Evolutionary conservation across 495 filamentous ascomycete genomes (phyloP).

Genomic region (Aspergillus diversus): DNA sequence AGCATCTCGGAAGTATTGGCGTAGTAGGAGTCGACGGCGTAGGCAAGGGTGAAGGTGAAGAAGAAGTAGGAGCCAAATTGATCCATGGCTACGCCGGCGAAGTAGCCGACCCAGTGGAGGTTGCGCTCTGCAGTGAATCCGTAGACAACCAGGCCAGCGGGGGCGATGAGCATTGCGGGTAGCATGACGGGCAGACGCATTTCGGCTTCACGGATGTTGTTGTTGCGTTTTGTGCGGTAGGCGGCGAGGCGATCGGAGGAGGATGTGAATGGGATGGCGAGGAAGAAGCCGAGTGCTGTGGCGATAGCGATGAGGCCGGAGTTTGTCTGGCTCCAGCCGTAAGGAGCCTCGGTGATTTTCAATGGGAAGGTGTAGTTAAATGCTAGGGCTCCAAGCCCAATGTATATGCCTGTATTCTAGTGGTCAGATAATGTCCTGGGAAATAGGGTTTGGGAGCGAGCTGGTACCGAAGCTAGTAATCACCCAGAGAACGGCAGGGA

Average conservation of each 20-base stretch:
- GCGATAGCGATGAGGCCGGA: constrained; percentile 60
- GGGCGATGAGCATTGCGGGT: constrained; percentile 56
- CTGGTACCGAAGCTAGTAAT: constrained; percentile 48
- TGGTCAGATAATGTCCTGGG: background rate
- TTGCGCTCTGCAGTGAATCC: constrained; percentile 55
- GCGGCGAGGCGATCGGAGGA: constrained; percentile 60
- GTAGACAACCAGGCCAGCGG: constrained; percentile 58
- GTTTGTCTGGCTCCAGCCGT: constrained; percentile 60
- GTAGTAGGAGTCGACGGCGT: constrained; percentile 62
- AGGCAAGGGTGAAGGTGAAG: constrained; percentile 63
- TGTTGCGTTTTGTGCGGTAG: constrained; percentile 56
- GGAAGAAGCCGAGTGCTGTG: constrained; percentile 52
- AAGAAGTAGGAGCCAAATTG: constrained; percentile 59
- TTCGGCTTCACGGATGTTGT: constrained; percentile 61
- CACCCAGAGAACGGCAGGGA: constrained; percentile 63
- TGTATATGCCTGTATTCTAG: constrained; percentile 47
- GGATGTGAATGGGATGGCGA: constrained; percentile 60
- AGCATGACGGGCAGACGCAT: constrained; percentile 63
- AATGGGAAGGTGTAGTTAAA: constrained; percentile 66
- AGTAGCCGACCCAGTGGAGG: constrained; percentile 61
- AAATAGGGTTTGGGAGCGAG: background rate
- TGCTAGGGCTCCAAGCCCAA: constrained; percentile 60
- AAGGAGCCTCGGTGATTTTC: constrained; percentile 56
- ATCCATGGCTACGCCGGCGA: constrained; percentile 55
- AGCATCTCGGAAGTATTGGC: constrained; percentile 64